Evolutionary conservation across 2,329 filamentous ascomycete species (phyloP).

Genomic region (Pseudogymnoascus sp.): DNA sequence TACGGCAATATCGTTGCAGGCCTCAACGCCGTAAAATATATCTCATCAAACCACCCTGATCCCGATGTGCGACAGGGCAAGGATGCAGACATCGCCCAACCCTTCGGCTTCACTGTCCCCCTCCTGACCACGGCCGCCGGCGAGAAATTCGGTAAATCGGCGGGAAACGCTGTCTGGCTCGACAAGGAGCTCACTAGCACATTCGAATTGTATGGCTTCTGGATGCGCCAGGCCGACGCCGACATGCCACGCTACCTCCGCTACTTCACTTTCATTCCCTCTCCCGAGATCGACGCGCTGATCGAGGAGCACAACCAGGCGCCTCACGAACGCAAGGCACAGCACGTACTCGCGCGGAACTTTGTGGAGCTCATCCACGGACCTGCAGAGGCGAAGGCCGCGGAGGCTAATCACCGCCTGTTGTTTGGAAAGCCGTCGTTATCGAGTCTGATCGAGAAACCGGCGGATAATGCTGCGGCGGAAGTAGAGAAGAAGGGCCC

Average conservation of each 20-base stretch:
- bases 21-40: slow-evolving; percentile 73
- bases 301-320: slow-evolving; percentile 62
- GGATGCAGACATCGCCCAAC: slow-evolving; percentile 35
- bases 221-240: slow-evolving; percentile 71
- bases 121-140: slow-evolving; percentile 79
- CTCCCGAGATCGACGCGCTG: slow-evolving; percentile 55
- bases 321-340: slow-evolving; percentile 65
- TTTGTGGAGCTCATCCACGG: slow-evolving; percentile 77
- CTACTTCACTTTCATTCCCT: slow-evolving; percentile 81
- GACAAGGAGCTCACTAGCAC: slow-evolving; percentile 70
- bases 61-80: slow-evolving; percentile 36
- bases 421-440: slow-evolving; percentile 36
- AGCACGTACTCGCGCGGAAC: slow-evolving; percentile 76
- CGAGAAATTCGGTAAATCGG: slow-evolving; percentile 89
- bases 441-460: slow-evolving; percentile 9
- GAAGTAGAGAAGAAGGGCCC: slow-evolving; percentile 5
- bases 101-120: slow-evolving; percentile 84
- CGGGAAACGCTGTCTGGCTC: slow-evolving; percentile 90
- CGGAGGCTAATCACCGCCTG: slow-evolving; percentile 46
- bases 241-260: slow-evolving; percentile 77
- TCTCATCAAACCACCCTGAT: slow-evolving; percentile 50
- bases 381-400: slow-evolving; percentile 49
- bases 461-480: slow-evolving; percentile 7
- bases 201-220: slow-evolving; percentile 88
- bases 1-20: slow-evolving; percentile 93